Conservation (phyloP, 1,284 basidiomycete species). For the Fomitopsis palustris region DNA sequence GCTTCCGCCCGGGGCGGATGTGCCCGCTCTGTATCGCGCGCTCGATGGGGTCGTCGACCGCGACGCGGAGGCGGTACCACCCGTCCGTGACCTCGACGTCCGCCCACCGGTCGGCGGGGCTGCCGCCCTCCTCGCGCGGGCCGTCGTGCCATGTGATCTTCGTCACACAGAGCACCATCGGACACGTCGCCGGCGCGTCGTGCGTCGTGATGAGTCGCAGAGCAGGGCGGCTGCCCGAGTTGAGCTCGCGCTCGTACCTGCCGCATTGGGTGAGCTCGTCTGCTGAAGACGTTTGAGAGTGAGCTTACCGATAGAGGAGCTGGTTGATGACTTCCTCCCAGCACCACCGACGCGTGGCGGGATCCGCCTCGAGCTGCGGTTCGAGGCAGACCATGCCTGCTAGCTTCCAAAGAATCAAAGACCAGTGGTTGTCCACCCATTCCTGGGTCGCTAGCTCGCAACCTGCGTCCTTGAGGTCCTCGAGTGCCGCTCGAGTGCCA, state of each 20-base stretch:
- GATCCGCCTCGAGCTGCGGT: slow-evolving; percentile 53
- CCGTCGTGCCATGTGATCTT: slow-evolving; percentile 51
- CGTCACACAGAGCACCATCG: slow-evolving; percentile 86
- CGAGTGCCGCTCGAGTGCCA: slow-evolving; percentile 51
- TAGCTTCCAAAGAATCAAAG: slow-evolving; percentile 90
- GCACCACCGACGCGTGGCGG: slow-evolving; percentile 61
- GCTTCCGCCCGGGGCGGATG: slow-evolving; percentile 79
- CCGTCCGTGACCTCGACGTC: slow-evolving; percentile 91
- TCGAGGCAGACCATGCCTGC: slow-evolving; percentile 78
- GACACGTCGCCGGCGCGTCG: slow-evolving; percentile 66
- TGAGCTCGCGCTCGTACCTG: slow-evolving; percentile 91
- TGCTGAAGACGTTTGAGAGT: not conserved
- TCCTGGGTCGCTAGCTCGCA: slow-evolving; percentile 60
- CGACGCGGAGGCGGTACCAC: slow-evolving; percentile 87
- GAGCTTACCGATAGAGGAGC: slow-evolving; percentile 74
- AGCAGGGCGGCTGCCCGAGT: slow-evolving; percentile 75
- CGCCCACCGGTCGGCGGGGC: slow-evolving; percentile 37
- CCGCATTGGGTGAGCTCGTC: not conserved
- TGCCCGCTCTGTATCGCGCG: slow-evolving; percentile 66
- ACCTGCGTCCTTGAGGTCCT: slow-evolving; percentile 47
- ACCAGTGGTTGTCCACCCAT: slow-evolving; percentile 95
- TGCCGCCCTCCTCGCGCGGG: slow-evolving; percentile 35
- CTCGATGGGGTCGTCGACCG: slow-evolving; percentile 70
- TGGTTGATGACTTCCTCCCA: slow-evolving; percentile 81
- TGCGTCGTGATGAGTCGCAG: slow-evolving; percentile 75